A percentile compares a stretch with the other conserved stretches of the same genome.
These are phyloP conservation scores for Trichoderma koningiopsis DNA, from an alignment of 2,329 filamentous ascomycete species.

Conservation along the genomic window DNA sequence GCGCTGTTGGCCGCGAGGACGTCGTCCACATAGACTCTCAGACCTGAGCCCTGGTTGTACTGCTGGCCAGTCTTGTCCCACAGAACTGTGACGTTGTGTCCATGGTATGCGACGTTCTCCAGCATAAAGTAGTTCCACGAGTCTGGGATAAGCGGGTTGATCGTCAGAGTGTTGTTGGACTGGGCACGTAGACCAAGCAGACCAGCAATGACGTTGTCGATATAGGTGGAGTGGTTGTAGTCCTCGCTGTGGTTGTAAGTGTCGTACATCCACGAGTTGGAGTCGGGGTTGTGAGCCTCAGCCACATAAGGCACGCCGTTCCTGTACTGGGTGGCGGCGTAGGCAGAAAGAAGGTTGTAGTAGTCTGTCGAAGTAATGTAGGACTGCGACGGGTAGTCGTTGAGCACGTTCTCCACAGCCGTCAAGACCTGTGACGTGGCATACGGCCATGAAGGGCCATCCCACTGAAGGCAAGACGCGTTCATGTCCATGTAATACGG, in stretches of 20 bases:
- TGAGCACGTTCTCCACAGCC: background rate
- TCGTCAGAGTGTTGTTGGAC: background rate
- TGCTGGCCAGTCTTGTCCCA: background rate
- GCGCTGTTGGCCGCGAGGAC: background rate
- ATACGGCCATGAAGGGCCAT: conserved; percentile 8
- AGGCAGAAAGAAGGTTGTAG: background rate
- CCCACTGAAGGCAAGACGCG: background rate
- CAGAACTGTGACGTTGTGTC: background rate
- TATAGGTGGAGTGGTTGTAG: background rate
- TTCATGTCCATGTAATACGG: background rate
- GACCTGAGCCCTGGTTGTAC: background rate
- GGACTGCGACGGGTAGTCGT: background rate
- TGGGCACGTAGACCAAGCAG: background rate
- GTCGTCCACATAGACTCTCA: background rate
- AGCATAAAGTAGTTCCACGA: background rate
- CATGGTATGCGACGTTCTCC: background rate
- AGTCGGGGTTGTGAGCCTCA: background rate
- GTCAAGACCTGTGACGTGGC: background rate
- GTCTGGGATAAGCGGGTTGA: background rate
- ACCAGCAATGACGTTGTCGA: background rate
- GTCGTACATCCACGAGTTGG: background rate
- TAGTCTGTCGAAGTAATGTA: background rate
- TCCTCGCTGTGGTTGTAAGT: background rate
- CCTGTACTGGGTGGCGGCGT: background rate
- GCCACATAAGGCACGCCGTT: background rate